A percentile compares a stretch with the other conserved stretches of the same genome.
phyloP scores from a whole-genome alignment of 2,329 filamentous ascomycete species.

The Zasmidium citrigriseum region DNA sequence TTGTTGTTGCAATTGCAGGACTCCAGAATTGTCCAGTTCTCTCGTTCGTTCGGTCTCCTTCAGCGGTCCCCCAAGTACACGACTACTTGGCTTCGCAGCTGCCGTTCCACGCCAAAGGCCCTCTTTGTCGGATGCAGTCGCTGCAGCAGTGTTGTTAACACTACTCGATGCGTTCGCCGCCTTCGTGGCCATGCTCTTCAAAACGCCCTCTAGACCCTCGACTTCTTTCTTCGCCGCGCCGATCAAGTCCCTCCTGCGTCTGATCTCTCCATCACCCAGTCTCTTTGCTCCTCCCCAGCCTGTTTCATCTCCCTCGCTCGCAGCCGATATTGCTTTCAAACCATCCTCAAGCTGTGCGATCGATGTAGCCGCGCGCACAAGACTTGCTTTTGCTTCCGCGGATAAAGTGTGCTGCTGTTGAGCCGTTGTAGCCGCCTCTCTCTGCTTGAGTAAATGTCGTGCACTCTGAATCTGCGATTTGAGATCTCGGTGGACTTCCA shows the following conservation, averaged over 20 bases:
- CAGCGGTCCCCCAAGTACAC: slow-evolving; percentile 71
- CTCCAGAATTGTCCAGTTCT: slow-evolving; percentile 73
- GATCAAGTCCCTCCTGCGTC: slow-evolving; percentile 70
- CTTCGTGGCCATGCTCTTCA: slow-evolving; percentile 63
- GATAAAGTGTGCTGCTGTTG: slow-evolving; percentile 61
- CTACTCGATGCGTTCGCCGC: slow-evolving; percentile 27
- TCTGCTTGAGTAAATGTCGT: slow-evolving; percentile 63
- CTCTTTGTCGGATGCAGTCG: slow-evolving; percentile 38
- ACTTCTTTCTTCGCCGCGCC: slow-evolving; percentile 70
- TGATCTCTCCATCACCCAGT: slow-evolving; percentile 73
- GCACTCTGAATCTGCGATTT: slow-evolving; percentile 71
- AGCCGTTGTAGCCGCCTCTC: slow-evolving; percentile 63
- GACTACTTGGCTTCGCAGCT: slow-evolving; percentile 48
- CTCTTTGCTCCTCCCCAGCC: slow-evolving; percentile 44
- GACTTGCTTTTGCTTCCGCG: slow-evolving; percentile 71
- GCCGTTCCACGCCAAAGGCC: slow-evolving; percentile 36
- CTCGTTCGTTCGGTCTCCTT: slow-evolving; percentile 73
- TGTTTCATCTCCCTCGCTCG: slow-evolving; percentile 38
- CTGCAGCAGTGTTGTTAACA: slow-evolving; percentile 32
- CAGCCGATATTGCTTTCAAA: slow-evolving; percentile 46
- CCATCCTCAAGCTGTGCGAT: slow-evolving; percentile 67
- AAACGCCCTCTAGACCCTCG: slow-evolving; percentile 73
- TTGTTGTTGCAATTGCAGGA: slow-evolving; percentile 71
- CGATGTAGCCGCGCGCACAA: slow-evolving; percentile 68
- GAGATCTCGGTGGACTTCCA: slow-evolving; percentile 74